Base-by-base conservation (phyloP, 306 rosid genomes). In the cucumber (Cucumis sativus) region DNA sequence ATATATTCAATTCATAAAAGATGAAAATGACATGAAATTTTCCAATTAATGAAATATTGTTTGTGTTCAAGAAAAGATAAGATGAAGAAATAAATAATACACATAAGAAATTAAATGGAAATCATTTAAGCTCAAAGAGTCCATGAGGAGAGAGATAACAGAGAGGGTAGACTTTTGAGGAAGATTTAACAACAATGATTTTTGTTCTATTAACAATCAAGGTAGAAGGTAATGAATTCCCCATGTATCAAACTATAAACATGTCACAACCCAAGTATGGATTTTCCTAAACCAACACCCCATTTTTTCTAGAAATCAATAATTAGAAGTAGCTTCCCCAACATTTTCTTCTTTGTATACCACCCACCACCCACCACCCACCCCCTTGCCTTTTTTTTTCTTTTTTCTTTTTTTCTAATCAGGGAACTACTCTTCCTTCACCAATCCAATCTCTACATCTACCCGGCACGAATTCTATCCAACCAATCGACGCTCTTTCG, bases 401-500 rank as follows among this genome's bases (percentile, higher is more conserved):
- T 3, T 30, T 30, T 30, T 30, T 3, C 2, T 30, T 55, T 60
- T 55, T 35, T 65, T 74, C 69, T 54, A 20, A 40, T 49, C 74
- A 61, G 54, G 39, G 59, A 17, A 51, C 35, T 47, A 23, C 71
- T 16, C 72, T 33, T 33, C 60, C 20, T n/a, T 76, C 55, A 56
- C 66, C 57, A 76, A 59, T 40, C 25, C 41, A 61, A 20, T 28
- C 20, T 17, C 16, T 16, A 85, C 30, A 12, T 76, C 90, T 84
- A 89, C 40, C 88, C 80, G 21, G 93, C 85, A 79, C 93, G 90
- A 65, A 88, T 84, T 83, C 93, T 85, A 30, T 93, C 98, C 85
- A 93, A 85, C 98, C 98, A 91, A 82, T 93, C 96, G 6, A 93
- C 85, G 58, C 95, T 93, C 87, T 88, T 91, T 78, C 95, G 83